These are phyloP conservation scores for Aegle marmelos DNA, from an alignment of 345 rosid genomes.

Conservation along the genomic window DNA sequence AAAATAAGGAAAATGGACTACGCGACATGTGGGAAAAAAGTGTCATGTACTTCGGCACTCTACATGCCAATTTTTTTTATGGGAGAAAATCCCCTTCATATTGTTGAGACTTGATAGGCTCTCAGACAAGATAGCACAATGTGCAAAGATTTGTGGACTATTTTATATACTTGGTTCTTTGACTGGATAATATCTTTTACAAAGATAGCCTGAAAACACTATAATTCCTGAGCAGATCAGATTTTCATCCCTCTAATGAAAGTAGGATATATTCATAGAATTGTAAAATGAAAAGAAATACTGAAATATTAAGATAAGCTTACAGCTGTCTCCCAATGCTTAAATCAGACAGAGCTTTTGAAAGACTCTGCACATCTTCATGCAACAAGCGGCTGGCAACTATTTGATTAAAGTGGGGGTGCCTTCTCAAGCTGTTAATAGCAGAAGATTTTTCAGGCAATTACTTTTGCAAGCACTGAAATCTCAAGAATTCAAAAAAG, in stretches of 20 bases:
- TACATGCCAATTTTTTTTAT: neutral
- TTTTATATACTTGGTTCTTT: neutral
- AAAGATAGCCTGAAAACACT: neutral
- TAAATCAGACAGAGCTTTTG: conserved; percentile 67
- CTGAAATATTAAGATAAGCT: conserved; percentile 26
- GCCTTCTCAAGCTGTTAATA: conserved; percentile 65
- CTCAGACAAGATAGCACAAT: neutral
- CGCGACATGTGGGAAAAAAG: neutral
- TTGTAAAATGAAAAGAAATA: neutral
- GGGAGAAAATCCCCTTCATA: neutral
- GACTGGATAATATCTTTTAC: neutral
- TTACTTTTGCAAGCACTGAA: conserved; percentile 6
- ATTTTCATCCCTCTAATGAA: neutral
- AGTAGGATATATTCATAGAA: neutral
- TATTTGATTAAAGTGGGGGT: conserved; percentile 58
- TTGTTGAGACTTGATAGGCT: neutral
- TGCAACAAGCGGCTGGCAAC: conserved; percentile 56
- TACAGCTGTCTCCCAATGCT: conserved; percentile 88
- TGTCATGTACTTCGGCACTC: neutral
- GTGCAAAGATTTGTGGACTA: neutral
- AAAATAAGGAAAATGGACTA: neutral
- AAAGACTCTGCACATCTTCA: conserved; percentile 52
- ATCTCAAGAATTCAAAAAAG: neutral
- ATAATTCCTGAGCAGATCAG: neutral
- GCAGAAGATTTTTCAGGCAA: conserved; percentile 11